Evolutionary conservation across 2,329 filamentous ascomycete genomes (phyloP), one percentile per base, ranked within the genome.

Genomic region (Epicoccum nigrum): DNA sequence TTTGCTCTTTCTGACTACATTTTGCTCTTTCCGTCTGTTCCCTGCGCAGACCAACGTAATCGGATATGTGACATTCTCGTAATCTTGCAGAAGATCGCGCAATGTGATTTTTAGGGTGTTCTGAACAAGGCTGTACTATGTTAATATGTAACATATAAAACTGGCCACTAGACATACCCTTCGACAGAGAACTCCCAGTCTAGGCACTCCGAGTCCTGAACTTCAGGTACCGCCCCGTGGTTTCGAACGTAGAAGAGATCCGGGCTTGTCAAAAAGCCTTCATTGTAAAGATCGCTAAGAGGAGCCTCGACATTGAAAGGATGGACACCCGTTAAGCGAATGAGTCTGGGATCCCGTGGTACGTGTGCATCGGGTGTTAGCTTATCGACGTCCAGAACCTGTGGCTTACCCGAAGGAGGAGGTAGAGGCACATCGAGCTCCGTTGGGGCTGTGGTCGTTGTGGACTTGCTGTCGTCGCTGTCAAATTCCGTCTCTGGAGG

Each of bases 231-330:
- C 0, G 85, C 78, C 12, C 92, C 92, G 77, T 97, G 92, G 65
- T 96, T 97, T 28, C 92, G 81, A 7, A 97, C 92, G 71, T 95
- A 97, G 74, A 96, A 94, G 1, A 97, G 78, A 62, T 96, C 88
- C 11, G 91, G 88, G 31, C 87, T 90, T 1, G 92, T 97, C 30
- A 97, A 77, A 68, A 96, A 96, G 0, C 92, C 91, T 76, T 86
- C 79, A 51, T 93, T 82, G 72, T 86, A 96, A 1, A 96, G 78
- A 13, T 86, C 85, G 46, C 84, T 89, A 7, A 97, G 76, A 0
- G 92, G 92, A 8, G 92, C 83, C 74, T 97, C 92, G 40, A 89
- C 87, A 63, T 97, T 97, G 78, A 95, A 96, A 1, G 92, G 92
- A 72, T 96, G 92, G 5, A 90, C 83, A 19, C 92, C 92, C 9